phyloP scores from a whole-genome alignment of 768 basidiomycete genomes.

The Boletellus ananas region DNA sequence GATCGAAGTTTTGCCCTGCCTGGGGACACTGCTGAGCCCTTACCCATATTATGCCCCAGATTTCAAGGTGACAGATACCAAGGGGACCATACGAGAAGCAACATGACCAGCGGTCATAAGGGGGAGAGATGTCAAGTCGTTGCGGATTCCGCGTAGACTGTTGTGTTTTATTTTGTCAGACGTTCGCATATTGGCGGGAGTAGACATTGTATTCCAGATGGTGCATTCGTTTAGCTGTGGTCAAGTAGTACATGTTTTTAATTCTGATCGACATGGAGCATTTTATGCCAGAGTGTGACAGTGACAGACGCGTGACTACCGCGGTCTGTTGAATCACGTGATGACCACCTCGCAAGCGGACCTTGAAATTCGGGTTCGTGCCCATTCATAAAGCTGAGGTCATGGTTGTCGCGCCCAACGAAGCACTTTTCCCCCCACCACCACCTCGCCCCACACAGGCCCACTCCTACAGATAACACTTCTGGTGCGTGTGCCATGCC shows the following conservation, averaged over 20 bases:
- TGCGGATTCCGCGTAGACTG: neutral
- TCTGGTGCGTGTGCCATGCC: slow-evolving; percentile 20
- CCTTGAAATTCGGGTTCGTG: slow-evolving; percentile 30
- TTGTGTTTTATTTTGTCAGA: neutral
- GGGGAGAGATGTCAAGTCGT: neutral
- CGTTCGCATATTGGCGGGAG: neutral
- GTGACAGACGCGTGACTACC: slow-evolving; percentile 33
- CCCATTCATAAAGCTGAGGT: slow-evolving; percentile 34
- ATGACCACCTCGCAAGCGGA: slow-evolving; percentile 26
- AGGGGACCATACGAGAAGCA: slow-evolving; percentile 20
- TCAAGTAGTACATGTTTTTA: neutral
- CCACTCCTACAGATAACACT: slow-evolving; percentile 14
- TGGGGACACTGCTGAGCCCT: slow-evolving; percentile 65
- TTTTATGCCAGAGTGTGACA: slow-evolving; percentile 15
- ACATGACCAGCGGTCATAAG: neutral
- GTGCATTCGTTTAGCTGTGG: slow-evolving; percentile 1
- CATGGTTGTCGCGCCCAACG: slow-evolving; percentile 25
- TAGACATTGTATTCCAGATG: neutral
- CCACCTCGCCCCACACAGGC: slow-evolving; percentile 19
- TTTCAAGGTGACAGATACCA: slow-evolving; percentile 35
- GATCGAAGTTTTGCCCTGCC: slow-evolving; percentile 67
- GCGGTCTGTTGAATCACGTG: slow-evolving; percentile 37
- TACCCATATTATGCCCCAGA: slow-evolving; percentile 51
- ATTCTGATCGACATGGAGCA: neutral
- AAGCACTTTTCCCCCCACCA: slow-evolving; percentile 29